Evolutionary conservation across 108 stramenopile genomes (phyloP).

Genomic region (Cylindrotheca closterium): DNA sequence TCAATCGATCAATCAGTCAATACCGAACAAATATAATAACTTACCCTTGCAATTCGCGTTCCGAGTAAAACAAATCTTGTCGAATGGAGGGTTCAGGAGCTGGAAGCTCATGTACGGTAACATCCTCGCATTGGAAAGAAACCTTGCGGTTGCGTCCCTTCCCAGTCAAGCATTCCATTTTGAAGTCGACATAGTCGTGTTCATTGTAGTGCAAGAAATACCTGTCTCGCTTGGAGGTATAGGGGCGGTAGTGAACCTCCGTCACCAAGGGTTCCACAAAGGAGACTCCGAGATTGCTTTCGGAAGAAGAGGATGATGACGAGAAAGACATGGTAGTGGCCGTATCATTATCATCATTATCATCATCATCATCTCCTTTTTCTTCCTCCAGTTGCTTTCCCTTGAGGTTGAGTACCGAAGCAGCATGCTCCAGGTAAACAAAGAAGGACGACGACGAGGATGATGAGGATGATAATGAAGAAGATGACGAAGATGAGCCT

Average conservation of each 20-base stretch:
- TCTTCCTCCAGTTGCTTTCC: too few species aligned
- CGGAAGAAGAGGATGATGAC: neutral
- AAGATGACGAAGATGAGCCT: too few species aligned
- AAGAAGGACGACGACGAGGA: too few species aligned
- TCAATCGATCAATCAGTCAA: neutral
- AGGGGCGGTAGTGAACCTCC: conserved; percentile 12
- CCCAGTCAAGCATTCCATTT: conserved; percentile 18
- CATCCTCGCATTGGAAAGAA: conserved; percentile 18
- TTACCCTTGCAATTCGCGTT: conserved; percentile 25
- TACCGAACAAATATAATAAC: neutral
- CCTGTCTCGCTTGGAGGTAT: conserved; percentile 12
- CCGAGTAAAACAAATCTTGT: conserved; percentile 17
- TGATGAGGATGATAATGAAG: too few species aligned
- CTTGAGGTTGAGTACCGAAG: too few species aligned
- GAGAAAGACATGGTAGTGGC: conserved; percentile 1
- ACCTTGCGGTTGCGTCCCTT: conserved; percentile 19
- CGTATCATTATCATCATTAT: conserved; percentile 8
- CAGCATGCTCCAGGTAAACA: too few species aligned
- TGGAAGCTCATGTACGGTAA: conserved; percentile 2
- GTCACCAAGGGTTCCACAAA: conserved; percentile 21
- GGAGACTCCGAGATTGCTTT: conserved; percentile 3
- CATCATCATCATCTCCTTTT: too few species aligned
- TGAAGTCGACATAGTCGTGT: conserved; percentile 28
- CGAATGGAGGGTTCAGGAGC: neutral
- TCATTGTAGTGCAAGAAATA: conserved; percentile 29